Percentiles rank a stretch among this genome's conserved stretches.
Conservation (phyloP, 2,329 filamentous ascomycete genomes). For the Diaporthe ampelina region DNA sequence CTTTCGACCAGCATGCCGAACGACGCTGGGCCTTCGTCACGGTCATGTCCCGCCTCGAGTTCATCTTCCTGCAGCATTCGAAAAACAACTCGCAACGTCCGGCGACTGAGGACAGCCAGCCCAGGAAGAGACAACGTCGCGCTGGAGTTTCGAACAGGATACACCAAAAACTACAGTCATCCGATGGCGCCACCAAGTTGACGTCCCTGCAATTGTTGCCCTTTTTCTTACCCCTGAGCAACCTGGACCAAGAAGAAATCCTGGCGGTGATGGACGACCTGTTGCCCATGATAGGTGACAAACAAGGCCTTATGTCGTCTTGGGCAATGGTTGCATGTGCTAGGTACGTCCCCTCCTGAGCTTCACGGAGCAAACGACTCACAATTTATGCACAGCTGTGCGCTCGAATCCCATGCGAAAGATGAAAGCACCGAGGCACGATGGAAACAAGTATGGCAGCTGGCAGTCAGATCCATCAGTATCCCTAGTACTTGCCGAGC, state of each 20-base stretch:
- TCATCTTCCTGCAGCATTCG: constrained; percentile 54
- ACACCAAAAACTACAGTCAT: constrained; percentile 61
- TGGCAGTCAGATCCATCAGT: constrained; percentile 78
- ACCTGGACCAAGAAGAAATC: constrained; percentile 65
- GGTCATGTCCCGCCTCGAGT: constrained; percentile 70
- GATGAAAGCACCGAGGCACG: constrained; percentile 57
- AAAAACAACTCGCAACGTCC: constrained; percentile 44
- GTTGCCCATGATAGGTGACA: constrained; percentile 73
- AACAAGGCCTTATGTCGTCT: constrained; percentile 74
- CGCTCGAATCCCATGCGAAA: constrained; percentile 57
- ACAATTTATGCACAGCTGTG: constrained; percentile 55
- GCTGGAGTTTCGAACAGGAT: constrained; percentile 60
- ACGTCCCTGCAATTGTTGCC: constrained; percentile 71
- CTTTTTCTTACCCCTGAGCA: constrained; percentile 65
- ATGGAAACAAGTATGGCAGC: constrained; percentile 84
- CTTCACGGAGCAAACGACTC: constrained; percentile 4
- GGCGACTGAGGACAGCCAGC: constrained; percentile 60
- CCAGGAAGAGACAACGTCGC: constrained; percentile 66
- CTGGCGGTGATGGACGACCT: constrained; percentile 71
- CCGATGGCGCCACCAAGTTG: constrained; percentile 59
- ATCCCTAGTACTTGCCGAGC: constrained; percentile 80
- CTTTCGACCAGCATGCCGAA: constrained; percentile 68
- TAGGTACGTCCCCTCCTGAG: constrained; percentile 67
- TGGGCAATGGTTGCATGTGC: constrained; percentile 90
- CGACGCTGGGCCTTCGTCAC: constrained; percentile 73